Evolutionary conservation across 345 rosid genomes (phyloP), one percentile per base, ranked within the genome.

Genomic region (Corchorus olitorius): DNA sequence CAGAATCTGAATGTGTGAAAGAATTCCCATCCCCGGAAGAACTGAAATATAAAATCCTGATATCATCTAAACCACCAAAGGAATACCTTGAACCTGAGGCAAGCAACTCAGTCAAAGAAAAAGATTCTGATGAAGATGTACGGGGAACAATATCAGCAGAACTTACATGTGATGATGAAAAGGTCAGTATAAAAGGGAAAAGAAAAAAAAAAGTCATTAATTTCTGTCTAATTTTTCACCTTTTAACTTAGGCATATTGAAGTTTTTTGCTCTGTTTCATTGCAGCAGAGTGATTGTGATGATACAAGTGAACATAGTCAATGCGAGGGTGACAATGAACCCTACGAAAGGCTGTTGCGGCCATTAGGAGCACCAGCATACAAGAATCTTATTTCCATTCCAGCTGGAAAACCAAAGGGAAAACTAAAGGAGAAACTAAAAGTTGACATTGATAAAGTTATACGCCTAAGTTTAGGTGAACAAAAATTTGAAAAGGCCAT

Each of bases 11-110:
- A 3, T 83, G 82, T 77, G 77, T 90, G 49, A 78, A 86, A 70
- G 89, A 87, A 80, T 80, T 92, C 15, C 97, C 93, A 80, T 88
- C 97, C 49, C 97, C 97, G 3, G 93, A 92, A 76, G 88, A 87
- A 65, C 82, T 92, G 67, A 90, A 87, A 81, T 74, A 84, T 73
- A 77, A 65, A 75, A 74, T 92, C 78, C 74, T 92, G 43, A 86
- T 92, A 78, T 90, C 97, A 54, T 90, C 93, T 19, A 92, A 87
- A 75, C 90, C 79, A 72, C 97, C 97, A 2, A 89, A 85, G 73
- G 87, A 70, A 63, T 84, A 79, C 65, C 71, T 63, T 35, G 77
- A 80, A 69, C 66, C 83, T 63, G 52, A 77, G 27, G 27, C 27
- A 77, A 74, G 76, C 43, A 72, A 72, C 73, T 77, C 82, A 6